Evolutionary conservation across 371 early-diverging fungal species (phyloP), one percentile per base, ranked within the genome.

Genomic region (Actinomucor elegans): DNA sequence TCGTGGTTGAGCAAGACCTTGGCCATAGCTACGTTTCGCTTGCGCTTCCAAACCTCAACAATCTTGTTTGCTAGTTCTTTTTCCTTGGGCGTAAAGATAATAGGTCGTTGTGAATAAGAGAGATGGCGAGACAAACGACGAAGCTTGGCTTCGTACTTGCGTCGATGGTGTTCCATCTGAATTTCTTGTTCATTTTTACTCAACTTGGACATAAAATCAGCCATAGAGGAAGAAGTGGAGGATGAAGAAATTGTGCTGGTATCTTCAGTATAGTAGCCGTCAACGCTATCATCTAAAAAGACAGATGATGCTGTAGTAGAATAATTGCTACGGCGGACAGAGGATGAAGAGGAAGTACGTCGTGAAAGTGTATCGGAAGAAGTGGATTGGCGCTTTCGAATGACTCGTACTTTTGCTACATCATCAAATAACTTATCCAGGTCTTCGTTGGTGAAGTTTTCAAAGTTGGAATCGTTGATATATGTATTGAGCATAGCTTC

Each of bases 1-100:
- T 85, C 85, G 43, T 84, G 79, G 9, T 71, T 76, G 26, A 86
- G 59, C 28, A 91, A 81, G 11, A 66, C 70, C 53, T 88, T 83
- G 4, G 88, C 86, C 58, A 91, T 81, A 5, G 70, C 59, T 10
- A 91, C 81, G 47, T 73, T 78, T 32, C 85, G 64, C 40, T 85
- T 64, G 23, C 74, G 63, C 52, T 77, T 79, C 88, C 90, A 88
- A 33, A 66, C 60, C 3, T 31, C 48, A 14, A 81, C 35, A 1
- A 80, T 79, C 38, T 78, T 70, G 5, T 57, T 48, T 10, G 82
- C 79, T 11, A 88, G 57, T 8, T 46, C 57, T 21, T 66, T 64
- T 52, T 85, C 81, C 34, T 52, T 41, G 11, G 75, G 73, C 18
- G 79, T 69, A 35, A 76, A 77, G 0, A 28, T 4, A 6, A 63